Percentiles rank a stretch among this genome's conserved stretches.
Conservation (phyloP, 306 rosid genomes). For the Glycine tomentella region DNA sequence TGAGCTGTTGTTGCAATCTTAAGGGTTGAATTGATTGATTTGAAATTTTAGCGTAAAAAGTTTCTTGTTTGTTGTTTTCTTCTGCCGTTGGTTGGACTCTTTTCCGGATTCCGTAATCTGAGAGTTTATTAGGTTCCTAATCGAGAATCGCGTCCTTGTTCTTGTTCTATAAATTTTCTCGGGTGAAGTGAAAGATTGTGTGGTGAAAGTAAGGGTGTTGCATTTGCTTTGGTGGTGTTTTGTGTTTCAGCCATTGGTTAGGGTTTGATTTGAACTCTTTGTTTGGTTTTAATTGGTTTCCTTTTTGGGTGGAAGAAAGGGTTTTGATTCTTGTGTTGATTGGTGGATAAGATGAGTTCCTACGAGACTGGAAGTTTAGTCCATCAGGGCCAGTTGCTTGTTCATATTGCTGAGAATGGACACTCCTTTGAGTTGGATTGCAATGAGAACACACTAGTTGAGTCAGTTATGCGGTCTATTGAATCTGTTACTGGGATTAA, state of each 20-base stretch:
- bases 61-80: background rate
- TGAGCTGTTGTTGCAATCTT: constrained; percentile 32
- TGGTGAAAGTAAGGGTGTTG: constrained; percentile 11
- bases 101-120: constrained; percentile 39
- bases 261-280: constrained; percentile 44
- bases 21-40: constrained; percentile 41
- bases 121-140: constrained; percentile 43
- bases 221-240: constrained; percentile 43
- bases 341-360: constrained; percentile 76
- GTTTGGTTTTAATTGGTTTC: constrained; percentile 37
- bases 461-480: constrained; percentile 72
- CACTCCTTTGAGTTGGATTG: constrained; percentile 78
- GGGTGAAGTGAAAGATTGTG: constrained; percentile 11
- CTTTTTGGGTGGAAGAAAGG: constrained; percentile 15
- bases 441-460: constrained; percentile 72
- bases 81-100: constrained; percentile 37
- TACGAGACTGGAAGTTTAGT: constrained; percentile 57
- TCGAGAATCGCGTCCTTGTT: constrained; percentile 1
- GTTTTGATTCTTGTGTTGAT: constrained; percentile 40
- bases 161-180: background rate
- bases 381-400: constrained; percentile 69
- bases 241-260: constrained; percentile 44
- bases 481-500: constrained; percentile 64
- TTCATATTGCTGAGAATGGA: constrained; percentile 95
- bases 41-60: constrained; percentile 7